Evolutionary conservation across 768 basidiomycete species (phyloP).

Genomic region (Auriscalpium orientale): DNA sequence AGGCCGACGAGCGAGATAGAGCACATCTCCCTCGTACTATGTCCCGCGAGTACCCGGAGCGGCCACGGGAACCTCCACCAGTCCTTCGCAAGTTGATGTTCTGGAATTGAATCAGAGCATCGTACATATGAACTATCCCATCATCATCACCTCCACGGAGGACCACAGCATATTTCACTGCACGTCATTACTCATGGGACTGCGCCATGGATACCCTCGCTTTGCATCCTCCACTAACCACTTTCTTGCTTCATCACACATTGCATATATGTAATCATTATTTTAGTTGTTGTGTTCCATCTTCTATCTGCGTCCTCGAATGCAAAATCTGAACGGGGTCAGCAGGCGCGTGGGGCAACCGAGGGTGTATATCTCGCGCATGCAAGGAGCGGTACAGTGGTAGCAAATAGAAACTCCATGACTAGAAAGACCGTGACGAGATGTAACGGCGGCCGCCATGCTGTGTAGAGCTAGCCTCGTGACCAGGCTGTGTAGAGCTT

Average conservation of each 20-base stretch:
- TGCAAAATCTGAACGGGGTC: too few relatives aligned
- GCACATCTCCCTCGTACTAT: conserved; percentile 12
- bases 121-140: too few relatives aligned
- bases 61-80: conserved; percentile 20
- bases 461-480: too few relatives aligned
- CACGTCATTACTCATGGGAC: neutral
- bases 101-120: conserved; percentile 9
- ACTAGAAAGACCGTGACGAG: too few relatives aligned
- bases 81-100: conserved; percentile 24
- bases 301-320: too few relatives aligned
- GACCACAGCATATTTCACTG: neutral
- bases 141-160: too few relatives aligned
- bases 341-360: too few relatives aligned
- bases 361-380: too few relatives aligned
- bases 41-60: conserved; percentile 18
- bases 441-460: too few relatives aligned
- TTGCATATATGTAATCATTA: conserved; percentile 1
- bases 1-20: conserved; percentile 26
- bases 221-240: neutral
- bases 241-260: neutral
- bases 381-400: too few relatives aligned
- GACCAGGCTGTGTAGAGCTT: too few relatives aligned
- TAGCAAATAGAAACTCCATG: too few relatives aligned
- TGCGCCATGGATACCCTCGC: neutral
- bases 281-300: neutral